Evolutionary conservation across 495 filamentous ascomycete species (phyloP), one percentile per base, ranked within the genome.

Genomic region (Tuber brumale): DNA sequence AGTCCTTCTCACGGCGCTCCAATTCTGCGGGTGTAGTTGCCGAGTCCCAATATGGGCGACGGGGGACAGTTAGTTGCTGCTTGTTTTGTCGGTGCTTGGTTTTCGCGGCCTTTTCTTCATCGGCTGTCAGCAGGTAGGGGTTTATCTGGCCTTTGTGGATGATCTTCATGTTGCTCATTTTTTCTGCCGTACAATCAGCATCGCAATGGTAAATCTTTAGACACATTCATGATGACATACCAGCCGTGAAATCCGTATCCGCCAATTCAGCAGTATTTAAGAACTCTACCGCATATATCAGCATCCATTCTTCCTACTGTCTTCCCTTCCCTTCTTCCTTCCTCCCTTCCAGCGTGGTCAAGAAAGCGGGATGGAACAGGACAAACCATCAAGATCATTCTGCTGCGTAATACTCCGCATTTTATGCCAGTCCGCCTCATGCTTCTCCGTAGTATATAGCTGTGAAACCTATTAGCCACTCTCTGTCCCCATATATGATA

Each of bases 371-470:
- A 8, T 14, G 19, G 27, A 57, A 19, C 23, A 35, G 39, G 88
- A 79, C 82, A 88, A 87, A 82, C 90, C 89, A 85, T 99, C 95
- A 72, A 99, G 89, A 51, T 95, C 94, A 75, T 90, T 95, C 86
- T 99, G 96, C 87, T 98, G 95, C 39, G 96, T 99, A 79, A 98
- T 92, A 85, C 92, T 95, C 85, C 94, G 93, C 95, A 99, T 97
- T 87, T 97, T 98, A 81, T 94, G 90, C 92, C 92, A 94, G 79
- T 89, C 86, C 72, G 92, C 92, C 82, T 95, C 92, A 82, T 92
- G 90, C 77, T 87, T 88, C 75, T 89, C 88, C 76, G 80, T 80
- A 35, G 79, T 72, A 72, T 75, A 81, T 72, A 75, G 48, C 57
- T 31, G 4, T 21, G 31, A 74, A 23, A 19, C 19, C 43, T 21